A percentile compares a stretch with the other conserved stretches of the same genome.
phyloP scores from a whole-genome alignment of 352 stramenopile species.

The Phytophthora hybrid region DNA sequence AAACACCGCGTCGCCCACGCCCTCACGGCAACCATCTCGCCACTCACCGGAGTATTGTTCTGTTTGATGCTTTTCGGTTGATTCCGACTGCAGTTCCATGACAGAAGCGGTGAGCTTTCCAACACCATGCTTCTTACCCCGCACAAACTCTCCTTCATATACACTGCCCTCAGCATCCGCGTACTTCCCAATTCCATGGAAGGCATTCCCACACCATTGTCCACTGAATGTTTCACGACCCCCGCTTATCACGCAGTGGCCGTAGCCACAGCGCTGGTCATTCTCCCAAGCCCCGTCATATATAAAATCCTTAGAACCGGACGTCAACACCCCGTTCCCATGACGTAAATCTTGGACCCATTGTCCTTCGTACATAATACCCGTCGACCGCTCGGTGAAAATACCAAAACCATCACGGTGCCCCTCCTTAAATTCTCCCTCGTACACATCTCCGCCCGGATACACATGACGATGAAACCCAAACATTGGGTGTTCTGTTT shows the following conservation, averaged over 20 bases:
- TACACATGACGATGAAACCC: conserved; percentile 58
- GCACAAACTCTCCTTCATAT: conserved; percentile 85
- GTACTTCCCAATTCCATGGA: conserved; percentile 81
- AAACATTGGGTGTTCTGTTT: conserved; percentile 36
- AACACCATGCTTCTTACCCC: conserved; percentile 80
- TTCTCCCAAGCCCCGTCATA: conserved; percentile 79
- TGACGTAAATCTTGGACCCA: conserved; percentile 70
- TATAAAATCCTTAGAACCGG: conserved; percentile 80
- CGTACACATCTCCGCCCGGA: conserved; percentile 77
- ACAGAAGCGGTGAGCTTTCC: conserved; percentile 46
- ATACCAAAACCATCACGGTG: conserved; percentile 64
- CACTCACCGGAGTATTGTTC: conserved; percentile 77
- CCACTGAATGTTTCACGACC: conserved; percentile 79
- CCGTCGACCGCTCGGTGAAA: conserved; percentile 67
- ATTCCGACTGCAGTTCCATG: conserved; percentile 30
- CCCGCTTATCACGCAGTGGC: conserved; percentile 79
- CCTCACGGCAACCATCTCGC: conserved; percentile 58
- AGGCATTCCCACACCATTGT: conserved; percentile 75
- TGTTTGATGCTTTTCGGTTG: conserved; percentile 7
- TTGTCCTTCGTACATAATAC: conserved; percentile 78
- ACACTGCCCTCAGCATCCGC: conserved; percentile 83
- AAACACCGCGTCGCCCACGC: conserved; percentile 67
- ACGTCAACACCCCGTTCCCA: conserved; percentile 72
- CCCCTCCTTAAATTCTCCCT: conserved; percentile 64
- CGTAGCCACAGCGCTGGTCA: conserved; percentile 68